A percentile compares a stretch with the other conserved stretches of the same genome.
phyloP scores from a whole-genome alignment of 768 basidiomycete genomes.

The Russula virescens region DNA sequence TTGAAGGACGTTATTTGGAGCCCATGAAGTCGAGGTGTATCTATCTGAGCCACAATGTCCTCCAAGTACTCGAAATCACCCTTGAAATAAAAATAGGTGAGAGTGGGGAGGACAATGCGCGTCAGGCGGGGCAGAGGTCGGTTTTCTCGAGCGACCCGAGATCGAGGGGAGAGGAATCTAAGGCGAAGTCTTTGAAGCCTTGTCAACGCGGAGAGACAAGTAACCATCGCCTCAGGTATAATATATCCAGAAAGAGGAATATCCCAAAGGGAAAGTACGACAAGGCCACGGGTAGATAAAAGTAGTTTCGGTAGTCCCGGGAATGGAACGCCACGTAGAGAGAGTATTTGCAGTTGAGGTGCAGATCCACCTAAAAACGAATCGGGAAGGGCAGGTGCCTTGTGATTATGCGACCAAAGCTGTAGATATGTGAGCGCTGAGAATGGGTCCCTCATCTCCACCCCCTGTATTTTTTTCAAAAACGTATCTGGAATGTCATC shows the following conservation, averaged over 20 bases:
- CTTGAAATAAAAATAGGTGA: too few relatives aligned
- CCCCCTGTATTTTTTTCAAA: too few relatives aligned
- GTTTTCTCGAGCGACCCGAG: neutral
- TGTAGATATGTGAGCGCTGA: neutral
- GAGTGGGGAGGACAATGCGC: too few relatives aligned
- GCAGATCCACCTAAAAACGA: neutral
- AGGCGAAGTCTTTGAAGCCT: neutral
- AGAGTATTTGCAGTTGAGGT: neutral
- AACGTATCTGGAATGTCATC: too few relatives aligned
- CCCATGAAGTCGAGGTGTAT: too few relatives aligned
- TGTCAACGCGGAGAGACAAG: neutral
- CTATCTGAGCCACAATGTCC: too few relatives aligned
- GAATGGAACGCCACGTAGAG: neutral
- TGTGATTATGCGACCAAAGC: neutral
- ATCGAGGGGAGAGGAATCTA: neutral
- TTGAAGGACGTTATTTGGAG: too few relatives aligned
- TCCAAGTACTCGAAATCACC: too few relatives aligned
- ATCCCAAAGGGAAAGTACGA: neutral
- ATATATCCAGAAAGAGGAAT: neutral
- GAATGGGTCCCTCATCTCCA: neutral
- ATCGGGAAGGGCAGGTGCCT: neutral
- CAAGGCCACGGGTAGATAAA: neutral
- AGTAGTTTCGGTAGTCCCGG: neutral
- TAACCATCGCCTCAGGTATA: neutral
- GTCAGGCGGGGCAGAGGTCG: too few relatives aligned